Base-by-base conservation (phyloP, 2,329 filamentous ascomycete genomes). In the Hypoxylon sp. region DNA sequence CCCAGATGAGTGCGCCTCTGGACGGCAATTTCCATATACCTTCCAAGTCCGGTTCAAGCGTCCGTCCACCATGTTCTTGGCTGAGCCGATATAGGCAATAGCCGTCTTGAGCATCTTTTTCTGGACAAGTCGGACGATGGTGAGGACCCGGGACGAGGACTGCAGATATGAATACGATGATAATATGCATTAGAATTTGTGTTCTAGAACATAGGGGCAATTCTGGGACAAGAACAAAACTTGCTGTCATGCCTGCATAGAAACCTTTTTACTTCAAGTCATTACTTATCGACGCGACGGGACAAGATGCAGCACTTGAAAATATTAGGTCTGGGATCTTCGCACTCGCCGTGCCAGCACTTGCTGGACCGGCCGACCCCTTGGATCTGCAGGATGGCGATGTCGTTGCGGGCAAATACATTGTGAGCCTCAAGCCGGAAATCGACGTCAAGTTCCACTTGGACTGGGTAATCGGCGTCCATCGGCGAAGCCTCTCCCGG, bases 361-460 rank as follows among this genome's bases (percentile, higher is more conserved):
- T 62, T 13, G 58, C 58, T 19, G 38, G 10, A 14, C 6, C 6
- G 45, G 50, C 41, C 14, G 60, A 62, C 19, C 14, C 63, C 2
- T 21, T 58, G 11, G 53, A 53, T 10, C 48, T 70, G 17, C 34
- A 63, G 17, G 63, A 65, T 17, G 50, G 52, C 49, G 66, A 69
- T 23, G 9, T 63, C 9, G 6, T 71, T 1, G 66, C 69, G 43
- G 60, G 63, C 14, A 60, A 52, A 28, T 71, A 66, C 30, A 69
- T 71, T 49, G 53, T 69, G 14, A 69, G 60, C 56, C 63, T 71
- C 30, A 68, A 63, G 57, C 66, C 68, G 2, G 53, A 50, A 34
- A 49, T 58, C 3, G 58, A 66, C 7, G 14, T 60, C 10, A 43
- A 32, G 14, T 1, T 13, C n/a, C 68, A 71, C 48, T 28, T 71